Percentiles rank a stretch among this genome's conserved stretches.
Evolutionary conservation across 2,329 filamentous ascomycete species (phyloP).

Genomic region (Volutella citrinella): DNA sequence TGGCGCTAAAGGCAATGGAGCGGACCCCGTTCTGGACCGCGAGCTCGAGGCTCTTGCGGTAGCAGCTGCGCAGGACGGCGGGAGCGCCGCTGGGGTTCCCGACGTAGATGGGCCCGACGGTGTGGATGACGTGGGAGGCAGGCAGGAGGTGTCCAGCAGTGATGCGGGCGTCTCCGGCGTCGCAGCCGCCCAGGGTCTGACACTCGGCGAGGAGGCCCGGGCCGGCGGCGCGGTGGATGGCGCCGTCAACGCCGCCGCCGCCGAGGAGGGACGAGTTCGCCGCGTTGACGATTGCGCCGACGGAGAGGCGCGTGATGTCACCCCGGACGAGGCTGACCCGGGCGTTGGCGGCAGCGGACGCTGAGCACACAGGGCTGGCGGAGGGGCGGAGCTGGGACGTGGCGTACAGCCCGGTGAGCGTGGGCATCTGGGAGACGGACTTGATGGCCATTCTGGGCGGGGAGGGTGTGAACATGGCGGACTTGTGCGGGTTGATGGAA

Average conservation of each 20-base stretch:
- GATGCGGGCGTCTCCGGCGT: constrained; percentile 77
- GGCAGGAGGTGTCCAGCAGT: constrained; percentile 76
- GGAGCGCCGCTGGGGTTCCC: constrained; percentile 42
- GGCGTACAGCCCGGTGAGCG: constrained; percentile 62
- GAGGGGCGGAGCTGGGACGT: constrained; percentile 17
- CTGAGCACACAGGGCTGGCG: constrained; percentile 19
- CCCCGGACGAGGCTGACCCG: constrained; percentile 67
- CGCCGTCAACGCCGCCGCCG: constrained; percentile 86
- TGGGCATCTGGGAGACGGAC: constrained; percentile 55
- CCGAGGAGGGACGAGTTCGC: constrained; percentile 77
- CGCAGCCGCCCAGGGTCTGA: constrained; percentile 65
- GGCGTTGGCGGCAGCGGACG: constrained; percentile 61
- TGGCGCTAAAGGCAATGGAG: constrained; percentile 76
- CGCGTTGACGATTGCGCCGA: constrained; percentile 90
- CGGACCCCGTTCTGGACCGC: constrained; percentile 64
- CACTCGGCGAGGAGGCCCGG: constrained; percentile 68
- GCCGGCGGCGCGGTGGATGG: constrained; percentile 84
- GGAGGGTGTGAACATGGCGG: neutral
- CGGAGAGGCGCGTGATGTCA: constrained; percentile 76
- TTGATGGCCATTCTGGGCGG: constrained; percentile 34
- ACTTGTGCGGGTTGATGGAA: too few relatives aligned
- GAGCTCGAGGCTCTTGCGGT: constrained; percentile 67
- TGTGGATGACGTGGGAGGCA: constrained; percentile 78
- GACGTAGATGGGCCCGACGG: constrained; percentile 80
- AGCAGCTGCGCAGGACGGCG: constrained; percentile 58